Base-by-base conservation (phyloP, 768 basidiomycete species). In the Tylopilus sp. region DNA sequence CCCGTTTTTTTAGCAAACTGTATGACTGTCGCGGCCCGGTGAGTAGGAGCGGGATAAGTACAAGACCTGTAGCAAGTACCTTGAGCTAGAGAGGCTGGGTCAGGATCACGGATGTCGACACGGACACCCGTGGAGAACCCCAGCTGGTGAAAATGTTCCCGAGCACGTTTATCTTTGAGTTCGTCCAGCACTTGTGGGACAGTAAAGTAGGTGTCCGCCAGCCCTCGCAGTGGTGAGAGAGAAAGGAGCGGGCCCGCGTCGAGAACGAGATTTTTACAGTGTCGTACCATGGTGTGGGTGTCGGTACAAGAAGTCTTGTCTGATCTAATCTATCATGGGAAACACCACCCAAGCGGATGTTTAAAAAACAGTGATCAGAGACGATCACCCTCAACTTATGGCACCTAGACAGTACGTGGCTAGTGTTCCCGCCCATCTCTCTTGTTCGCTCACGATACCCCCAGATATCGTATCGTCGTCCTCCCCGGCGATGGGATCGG, bases 401-500 rank as follows among this genome's bases (percentile, higher is more conserved):
- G 57, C 76, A 33, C 60, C 65, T 18, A 77, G 73, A 74, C 70
- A 74, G 81, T 81, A 43, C 45, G 66, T 41, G 2, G 51, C 48
- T 71, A 10, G 28, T 8, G 55, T 20, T n/a, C 25, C 10, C 21
- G 23, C 33, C 39, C 33, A 13, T 15, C 38, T 8, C 44, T 46
- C 58, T 46, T 36, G 23, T 46, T 52, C 18, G 21, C 41, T 58
- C 49, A 59, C 20, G 40, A 30, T 5, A 20, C 22, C 13, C 25
- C 30, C 6, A 95, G 94, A 48, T 97, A 89, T 71, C 86, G 85
- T 56, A 82, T 99, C 66, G 89, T 85, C 31, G 80, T 95, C 47
- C 83, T 99, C 39, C 85, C 87, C n/a, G 97, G 97, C 46, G 97
- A 99, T 71, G 97, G 97, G 54, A 98, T 99, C 61, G 95, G 95